phyloP scores from a whole-genome alignment of 148 eudicot genomes.

The Cornus kousa region DNA sequence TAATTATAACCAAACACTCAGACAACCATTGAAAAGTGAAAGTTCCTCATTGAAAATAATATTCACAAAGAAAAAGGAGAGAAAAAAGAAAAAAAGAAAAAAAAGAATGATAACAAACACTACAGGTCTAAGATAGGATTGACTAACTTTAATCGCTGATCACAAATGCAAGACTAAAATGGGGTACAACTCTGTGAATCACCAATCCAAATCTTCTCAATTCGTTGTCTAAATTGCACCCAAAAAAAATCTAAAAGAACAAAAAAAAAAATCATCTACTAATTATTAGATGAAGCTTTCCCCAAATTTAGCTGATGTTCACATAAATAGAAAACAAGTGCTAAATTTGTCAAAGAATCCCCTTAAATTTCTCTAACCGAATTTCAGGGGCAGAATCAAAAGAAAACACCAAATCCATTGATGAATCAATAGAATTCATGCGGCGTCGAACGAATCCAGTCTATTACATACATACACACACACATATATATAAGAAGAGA shows the following conservation, averaged over 20 bases:
- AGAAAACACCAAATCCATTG: neutral
- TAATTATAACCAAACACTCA: slow-evolving; percentile 1
- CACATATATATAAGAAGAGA: neutral
- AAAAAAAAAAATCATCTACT: neutral
- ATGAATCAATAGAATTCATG: neutral
- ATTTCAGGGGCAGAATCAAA: neutral
- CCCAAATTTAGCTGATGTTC: slow-evolving; percentile 1
- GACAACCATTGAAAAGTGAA: neutral
- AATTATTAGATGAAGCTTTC: neutral
- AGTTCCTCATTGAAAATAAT: neutral
- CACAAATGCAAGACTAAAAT: neutral
- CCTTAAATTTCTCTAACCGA: neutral
- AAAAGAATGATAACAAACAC: neutral
- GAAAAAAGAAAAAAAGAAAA: too few species aligned
- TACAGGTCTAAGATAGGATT: neutral
- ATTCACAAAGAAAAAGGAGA: neutral
- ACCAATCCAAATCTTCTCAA: neutral
- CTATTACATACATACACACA: neutral
- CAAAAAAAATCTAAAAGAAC: neutral
- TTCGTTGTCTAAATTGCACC: neutral
- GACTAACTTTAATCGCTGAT: neutral
- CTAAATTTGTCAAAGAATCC: neutral
- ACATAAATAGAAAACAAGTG: neutral
- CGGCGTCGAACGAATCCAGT: neutral
- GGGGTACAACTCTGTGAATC: neutral